Base-by-base conservation (phyloP, 495 filamentous ascomycete species). In the Penicillium robsamsonii region DNA sequence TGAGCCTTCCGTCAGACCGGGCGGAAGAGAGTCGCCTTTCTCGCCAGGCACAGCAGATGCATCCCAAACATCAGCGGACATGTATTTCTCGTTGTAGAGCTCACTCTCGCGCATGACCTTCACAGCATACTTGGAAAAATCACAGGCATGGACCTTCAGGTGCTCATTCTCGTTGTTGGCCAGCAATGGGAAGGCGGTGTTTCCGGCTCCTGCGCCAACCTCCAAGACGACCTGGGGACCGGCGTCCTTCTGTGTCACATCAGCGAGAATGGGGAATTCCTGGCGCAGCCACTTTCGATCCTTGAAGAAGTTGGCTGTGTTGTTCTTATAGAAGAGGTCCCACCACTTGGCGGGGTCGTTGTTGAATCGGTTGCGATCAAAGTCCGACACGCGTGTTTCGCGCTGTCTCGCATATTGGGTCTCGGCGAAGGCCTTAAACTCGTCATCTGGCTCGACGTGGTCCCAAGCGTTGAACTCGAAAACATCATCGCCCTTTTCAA, bases 401-500 rank as follows among this genome's bases (percentile, higher is more conserved):
- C 91, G 84, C 77, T 98, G 94, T 70, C 84, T 87, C 30, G 79
- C 80, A 65, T 88, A 92, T 70, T 97, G 94, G 54, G 81, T 69
- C 65, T 89, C 81, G 42, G 91, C 87, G 70, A 91, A 93, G 50
- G 86, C 84, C 60, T 84, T 84, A 79, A 95, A 97, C 25, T 85
- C 75, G 52, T 88, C 82, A 67, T 96, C 91, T 58, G 91, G 87
- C 63, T 77, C 85, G 65, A 97, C 94, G 66, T 97, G 92, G 72
- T 98, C 94, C 94, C 94, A 98, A 38, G 94, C 94, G 70, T 98
- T 98, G 84, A 92, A 93, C 66, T 92, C 87, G 75, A 88, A 97
- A 60, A 95, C 86, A 64, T 97, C 81, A 73, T 95, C 90, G 61
- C 84, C 81, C 63, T 91, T 75, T 58, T 87, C 83, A 38, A 98